A percentile compares a stretch with the other conserved stretches of the same genome.
phyloP scores from a whole-genome alignment of 306 rosid species.

The Cajanus cajan region DNA sequence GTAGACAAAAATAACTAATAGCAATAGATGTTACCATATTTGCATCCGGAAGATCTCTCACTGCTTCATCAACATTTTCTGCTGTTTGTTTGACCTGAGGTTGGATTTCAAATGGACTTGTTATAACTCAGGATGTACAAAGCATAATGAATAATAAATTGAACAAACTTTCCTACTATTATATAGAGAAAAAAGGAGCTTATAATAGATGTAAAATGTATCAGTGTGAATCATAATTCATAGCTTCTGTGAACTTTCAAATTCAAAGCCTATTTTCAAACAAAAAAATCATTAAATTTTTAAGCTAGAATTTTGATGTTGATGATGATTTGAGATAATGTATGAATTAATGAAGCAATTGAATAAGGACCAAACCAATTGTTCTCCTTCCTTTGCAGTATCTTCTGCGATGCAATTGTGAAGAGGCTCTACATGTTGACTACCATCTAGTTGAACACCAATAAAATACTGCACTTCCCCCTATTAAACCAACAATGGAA shows the following conservation, averaged over 20 bases:
- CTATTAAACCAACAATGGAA: constrained; percentile 46
- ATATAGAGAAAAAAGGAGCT: neutral
- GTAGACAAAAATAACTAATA: neutral
- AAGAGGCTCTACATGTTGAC: constrained; percentile 93
- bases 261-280: neutral
- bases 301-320: constrained; percentile 5
- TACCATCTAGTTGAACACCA: constrained; percentile 98
- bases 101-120: constrained; percentile 18
- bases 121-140: constrained; percentile 12
- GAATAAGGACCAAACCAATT: constrained; percentile 51
- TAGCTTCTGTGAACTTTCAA: neutral
- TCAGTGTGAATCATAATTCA: neutral
- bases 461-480: constrained; percentile 97
- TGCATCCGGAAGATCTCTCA: constrained; percentile 95
- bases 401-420: constrained; percentile 62
- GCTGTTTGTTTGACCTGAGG: constrained; percentile 82
- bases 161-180: neutral
- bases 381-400: constrained; percentile 72
- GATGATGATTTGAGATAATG: constrained; percentile 7
- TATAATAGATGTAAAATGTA: neutral
- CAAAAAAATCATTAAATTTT: neutral
- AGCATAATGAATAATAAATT: neutral
- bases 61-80: constrained; percentile 82
- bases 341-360: neutral
- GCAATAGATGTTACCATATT: constrained; percentile 56